Evolutionary conservation across 106 monocot genomes (phyloP), one percentile per base, ranked within the genome.

Genomic region (Allium sativum): DNA sequence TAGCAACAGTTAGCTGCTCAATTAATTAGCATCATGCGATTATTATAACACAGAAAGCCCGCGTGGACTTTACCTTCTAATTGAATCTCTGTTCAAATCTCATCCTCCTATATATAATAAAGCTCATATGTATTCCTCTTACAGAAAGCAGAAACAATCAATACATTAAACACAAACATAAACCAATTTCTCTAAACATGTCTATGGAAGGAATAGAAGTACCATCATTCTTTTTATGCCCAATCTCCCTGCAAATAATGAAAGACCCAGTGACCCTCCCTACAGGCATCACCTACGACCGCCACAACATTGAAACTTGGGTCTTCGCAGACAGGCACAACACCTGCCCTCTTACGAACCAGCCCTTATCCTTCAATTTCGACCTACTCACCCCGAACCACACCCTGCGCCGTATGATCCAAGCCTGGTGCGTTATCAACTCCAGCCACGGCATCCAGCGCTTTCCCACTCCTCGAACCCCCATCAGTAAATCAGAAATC

Each of bases 281-380:
- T 53, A 88, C 85, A 57, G 85, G 93, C 51, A 80, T 93, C 72
- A 85, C 88, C 67, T 93, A 85, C 75, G 93, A 93, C 19, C 77
- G 84, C 19, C 70, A 73, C 15, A 76, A 58, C 77, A 89, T 93
- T 73, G 88, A 89, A 64, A 50, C 65, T 11, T 89, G 93, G 93
- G 4, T 93, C 11, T 85, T 76, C 77, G 44, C 71, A 56, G 61
- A 59, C 45, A 73, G 65, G 11, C 71, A 68, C 55, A 19, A 45
- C 57, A 75, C 64, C 0, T 93, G 88, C 65, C 84, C 88, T 8
- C 64, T 82, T 9, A 88, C 88, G 55, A 88, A 79, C 21, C 68
- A 75, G 53, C 61, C 74, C 2, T n/a, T 84, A 16, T 66, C 82
- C 12, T 9, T n/a, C 47, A 43, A 67, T 14, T 20, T 17, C 67